phyloP scores from a whole-genome alignment of 495 filamentous ascomycete species.

The Baudoinia panamericana region DNA sequence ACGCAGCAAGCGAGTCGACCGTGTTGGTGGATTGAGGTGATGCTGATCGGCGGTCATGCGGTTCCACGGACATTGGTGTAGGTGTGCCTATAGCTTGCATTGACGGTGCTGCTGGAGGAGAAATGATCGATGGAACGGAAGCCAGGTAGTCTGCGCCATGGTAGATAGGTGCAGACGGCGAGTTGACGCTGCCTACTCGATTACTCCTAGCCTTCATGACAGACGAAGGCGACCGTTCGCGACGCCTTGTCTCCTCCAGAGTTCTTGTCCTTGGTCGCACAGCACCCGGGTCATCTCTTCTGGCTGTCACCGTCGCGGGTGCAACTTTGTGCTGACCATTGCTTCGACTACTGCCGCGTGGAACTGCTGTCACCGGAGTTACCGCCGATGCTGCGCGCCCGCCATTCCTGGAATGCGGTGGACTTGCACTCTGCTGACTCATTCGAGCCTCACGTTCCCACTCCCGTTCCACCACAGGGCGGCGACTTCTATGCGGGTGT shows the following conservation, averaged over 20 bases:
- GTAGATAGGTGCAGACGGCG: slow-evolving; percentile 9
- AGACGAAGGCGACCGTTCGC: slow-evolving; percentile 24
- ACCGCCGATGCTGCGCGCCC: too few species aligned
- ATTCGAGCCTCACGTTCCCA: slow-evolving; percentile 13
- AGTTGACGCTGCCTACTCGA: slow-evolving; percentile 29
- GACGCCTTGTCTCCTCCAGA: slow-evolving; percentile 26
- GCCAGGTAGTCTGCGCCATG: slow-evolving; percentile 18
- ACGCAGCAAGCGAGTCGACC: slow-evolving; percentile 29
- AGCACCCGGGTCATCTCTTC: slow-evolving; percentile 4
- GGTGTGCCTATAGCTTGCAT: slow-evolving; percentile 9
- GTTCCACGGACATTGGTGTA: slow-evolving; percentile 5
- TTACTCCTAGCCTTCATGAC: slow-evolving; percentile 25
- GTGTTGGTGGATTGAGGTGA: slow-evolving; percentile 18
- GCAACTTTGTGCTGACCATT: slow-evolving; percentile 7
- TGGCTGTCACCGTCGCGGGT: neutral
- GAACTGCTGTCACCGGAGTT: too few species aligned
- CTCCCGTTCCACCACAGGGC: slow-evolving; percentile 6
- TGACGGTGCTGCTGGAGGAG: slow-evolving; percentile 14
- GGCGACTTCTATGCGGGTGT: slow-evolving; percentile 1
- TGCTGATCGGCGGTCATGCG: slow-evolving; percentile 5
- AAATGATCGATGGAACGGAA: slow-evolving; percentile 14
- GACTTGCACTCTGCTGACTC: neutral
- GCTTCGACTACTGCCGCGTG: slow-evolving; percentile 7
- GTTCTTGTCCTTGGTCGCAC: slow-evolving; percentile 30
- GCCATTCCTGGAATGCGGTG: slow-evolving; percentile 8